Evolutionary conservation across 345 rosid genomes (phyloP), one percentile per base, ranked within the genome.

Genomic region (Conringia planisiliqua): DNA sequence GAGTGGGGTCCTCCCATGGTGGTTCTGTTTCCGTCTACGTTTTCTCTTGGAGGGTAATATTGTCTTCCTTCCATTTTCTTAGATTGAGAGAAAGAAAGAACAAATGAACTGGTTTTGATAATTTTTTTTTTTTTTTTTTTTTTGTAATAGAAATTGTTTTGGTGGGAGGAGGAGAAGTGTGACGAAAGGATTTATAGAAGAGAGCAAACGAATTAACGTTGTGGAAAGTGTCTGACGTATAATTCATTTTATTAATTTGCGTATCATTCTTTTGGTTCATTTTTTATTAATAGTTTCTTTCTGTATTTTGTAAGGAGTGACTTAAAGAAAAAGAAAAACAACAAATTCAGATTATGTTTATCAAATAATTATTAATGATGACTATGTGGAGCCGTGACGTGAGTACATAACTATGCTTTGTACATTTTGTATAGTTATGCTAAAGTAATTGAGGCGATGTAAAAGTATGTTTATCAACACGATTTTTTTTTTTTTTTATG

Each of bases 21-120:
- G 9, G 81, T 30, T 42, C 64, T 54, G 67, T 65, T 73, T 2
- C 66, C 65, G 10, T 58, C 46, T 54, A 70, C 47, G 59, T 82
- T 75, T n/a, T 39, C 80, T 57, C 81, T 68, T 2, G 70, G 83
- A 70, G 82, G 58, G 63, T 71, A 76, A 17, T 81, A 74, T 20
- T 57, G 84, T 80, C 86, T 79, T 18, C 81, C 85, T 62, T 83
- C 85, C 85, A 84, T 85, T 72, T 54, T 56, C 10, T 16, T 14
- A 20, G 46, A 62, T 43, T 26, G 39, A 43, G 36, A 35, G 22
- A 64, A 8, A 29, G 42, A 48, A 10, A 30, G 7, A 58, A 13
- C 17, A 33, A 0, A 42, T 4, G 10, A 60, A 24, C 0, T 57
- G 18, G 46, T 16, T 16, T 14, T 29, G 50, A 52, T 16, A 32